Evolutionary conservation across 495 filamentous ascomycete genomes (phyloP), one percentile per base, ranked within the genome.

Genomic region (Clohesyomyces aquaticus): DNA sequence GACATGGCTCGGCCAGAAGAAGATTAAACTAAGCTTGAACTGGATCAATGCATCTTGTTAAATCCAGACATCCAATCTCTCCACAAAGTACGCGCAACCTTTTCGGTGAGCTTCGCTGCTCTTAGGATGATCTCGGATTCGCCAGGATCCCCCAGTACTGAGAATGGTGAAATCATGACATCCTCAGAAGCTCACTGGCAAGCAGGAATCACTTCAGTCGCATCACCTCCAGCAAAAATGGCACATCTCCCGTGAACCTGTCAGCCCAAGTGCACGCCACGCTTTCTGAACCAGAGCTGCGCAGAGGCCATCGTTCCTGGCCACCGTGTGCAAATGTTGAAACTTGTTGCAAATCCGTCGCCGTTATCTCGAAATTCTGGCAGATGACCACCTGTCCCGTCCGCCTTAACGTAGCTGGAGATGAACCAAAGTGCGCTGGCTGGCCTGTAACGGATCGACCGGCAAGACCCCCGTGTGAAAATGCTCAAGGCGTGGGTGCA

Each of bases 231-330:
- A 6, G 32, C 32, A 38, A 38, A 38, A 38, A 38, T 38, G 6
- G 32, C 14, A 14, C 14, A 14, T 14, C 32, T 38, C 14, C 32
- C 32, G 14, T 14, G 14, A 6, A 38, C 6, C 32, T 38, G 32
- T 38, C 32, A 6, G 14, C 6, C 6, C 32, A 14, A 38, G 14
- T 38, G 32, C 32, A 38, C 32, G 32, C 32, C 32, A 14, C 32
- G 32, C 6, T 6, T 25, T 14, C 32, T 26, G 23, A 43, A 61
- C 54, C 23, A 18, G 35, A 25, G 32, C 32, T 18, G 59, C 59
- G 59, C 59, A 53, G 35, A 61, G 59, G 59, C 59, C 59, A 61
- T 61, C 48, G 59, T 61, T 61, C 59, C 8, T 32, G 32, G 25
- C 32, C 32, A 41, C 18, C 43, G 53, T 61, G 59, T 48, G 59